Evolutionary conservation across 75 land plant genomes (phyloP).

Genomic region (Selaginella tamariscina): DNA sequence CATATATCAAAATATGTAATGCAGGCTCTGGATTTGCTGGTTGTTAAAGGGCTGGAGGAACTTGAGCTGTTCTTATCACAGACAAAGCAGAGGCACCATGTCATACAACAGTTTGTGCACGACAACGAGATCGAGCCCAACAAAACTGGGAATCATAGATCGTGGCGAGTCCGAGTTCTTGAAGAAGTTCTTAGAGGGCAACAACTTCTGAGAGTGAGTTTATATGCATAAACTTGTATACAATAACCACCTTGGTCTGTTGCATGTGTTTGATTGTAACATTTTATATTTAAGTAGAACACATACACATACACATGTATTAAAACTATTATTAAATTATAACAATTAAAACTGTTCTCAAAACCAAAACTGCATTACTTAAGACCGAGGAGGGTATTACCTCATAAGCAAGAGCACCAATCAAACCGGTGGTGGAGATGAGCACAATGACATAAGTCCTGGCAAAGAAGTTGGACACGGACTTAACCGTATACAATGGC

Average conservation of each 20-base stretch:
- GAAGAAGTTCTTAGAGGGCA: slow-evolving; percentile 62
- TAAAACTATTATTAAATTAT: no score
- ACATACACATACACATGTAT: no score
- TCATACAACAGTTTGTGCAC: slow-evolving; percentile 67
- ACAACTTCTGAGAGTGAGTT: slow-evolving; percentile 32
- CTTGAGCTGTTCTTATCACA: slow-evolving; percentile 57
- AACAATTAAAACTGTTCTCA: no score
- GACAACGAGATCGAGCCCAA: slow-evolving; percentile 32
- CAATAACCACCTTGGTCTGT: no score
- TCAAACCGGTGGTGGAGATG: not conserved
- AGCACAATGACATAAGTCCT: not conserved
- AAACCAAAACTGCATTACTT: no score
- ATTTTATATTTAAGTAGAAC: no score
- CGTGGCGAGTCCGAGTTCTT: slow-evolving; percentile 57
- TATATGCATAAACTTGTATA: no score
- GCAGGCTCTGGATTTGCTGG: slow-evolving; percentile 83
- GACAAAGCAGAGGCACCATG: slow-evolving; percentile 87
- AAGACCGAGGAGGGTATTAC: not conserved
- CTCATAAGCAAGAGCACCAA: not conserved
- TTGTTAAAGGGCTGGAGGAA: slow-evolving; percentile 85
- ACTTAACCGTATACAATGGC: not conserved
- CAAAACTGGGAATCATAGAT: slow-evolving; percentile 33
- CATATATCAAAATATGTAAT: not conserved
- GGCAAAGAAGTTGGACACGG: not conserved
- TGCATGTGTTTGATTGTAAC: no score